Conservation (phyloP, 108 stramenopile genomes). For the Nannochloropsis oceanica region DNA sequence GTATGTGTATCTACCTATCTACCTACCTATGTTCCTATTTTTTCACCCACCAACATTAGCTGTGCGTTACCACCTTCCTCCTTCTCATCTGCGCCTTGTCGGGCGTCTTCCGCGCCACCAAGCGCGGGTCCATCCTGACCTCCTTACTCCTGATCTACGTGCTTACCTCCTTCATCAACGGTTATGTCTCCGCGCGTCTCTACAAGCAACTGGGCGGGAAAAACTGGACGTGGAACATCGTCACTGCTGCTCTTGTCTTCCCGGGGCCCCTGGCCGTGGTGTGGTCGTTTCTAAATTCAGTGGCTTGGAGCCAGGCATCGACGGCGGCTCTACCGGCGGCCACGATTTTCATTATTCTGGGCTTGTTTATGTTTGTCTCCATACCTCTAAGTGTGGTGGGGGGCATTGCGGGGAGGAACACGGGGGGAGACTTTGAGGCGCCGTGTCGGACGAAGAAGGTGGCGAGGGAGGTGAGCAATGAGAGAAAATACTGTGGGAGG, state of each 20-base stretch:
- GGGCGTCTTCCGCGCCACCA: slow-evolving; percentile 65
- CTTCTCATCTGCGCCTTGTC: slow-evolving; percentile 68
- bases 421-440: slow-evolving; percentile 67
- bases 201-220: slow-evolving; percentile 81
- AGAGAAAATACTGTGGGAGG: no score
- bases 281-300: slow-evolving; percentile 74
- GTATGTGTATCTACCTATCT: no score
- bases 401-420: slow-evolving; percentile 76
- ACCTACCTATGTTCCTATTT: no score
- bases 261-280: slow-evolving; percentile 64
- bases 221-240: slow-evolving; percentile 74
- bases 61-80: slow-evolving; percentile 56
- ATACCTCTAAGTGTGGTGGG: slow-evolving; percentile 81
- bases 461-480: slow-evolving; percentile 60
- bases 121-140: slow-evolving; percentile 80
- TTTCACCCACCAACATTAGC: slow-evolving; percentile 16
- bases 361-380: slow-evolving; percentile 57
- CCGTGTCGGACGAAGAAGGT: slow-evolving; percentile 94
- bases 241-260: slow-evolving; percentile 65
- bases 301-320: slow-evolving; percentile 68
- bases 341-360: slow-evolving; percentile 67
- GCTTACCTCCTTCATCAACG: slow-evolving; percentile 68
- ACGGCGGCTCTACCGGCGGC: slow-evolving; percentile 85
- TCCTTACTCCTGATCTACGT: slow-evolving; percentile 75
- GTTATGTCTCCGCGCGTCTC: slow-evolving; percentile 58